Conservation (phyloP, 2,329 filamentous ascomycete genomes). For the Fusarium subtropicale region DNA sequence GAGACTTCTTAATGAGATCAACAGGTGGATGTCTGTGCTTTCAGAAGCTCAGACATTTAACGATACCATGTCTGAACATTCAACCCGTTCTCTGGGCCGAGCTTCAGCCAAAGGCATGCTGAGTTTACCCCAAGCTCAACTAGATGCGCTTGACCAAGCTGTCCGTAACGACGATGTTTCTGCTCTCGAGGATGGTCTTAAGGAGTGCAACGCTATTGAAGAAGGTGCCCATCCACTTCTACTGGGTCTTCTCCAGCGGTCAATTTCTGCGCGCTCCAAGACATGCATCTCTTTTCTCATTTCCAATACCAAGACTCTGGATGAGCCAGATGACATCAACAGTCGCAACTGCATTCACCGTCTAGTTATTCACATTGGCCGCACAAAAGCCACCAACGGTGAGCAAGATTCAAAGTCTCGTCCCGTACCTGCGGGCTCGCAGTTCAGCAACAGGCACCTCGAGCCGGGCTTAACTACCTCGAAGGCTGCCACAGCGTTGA, state of each 20-base stretch:
- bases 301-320: slow-evolving; percentile 74
- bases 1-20: slow-evolving; percentile 72
- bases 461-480: slow-evolving; percentile 80
- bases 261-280: slow-evolving; percentile 77
- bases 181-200: slow-evolving; percentile 67
- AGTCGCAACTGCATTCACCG: slow-evolving; percentile 93
- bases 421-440: slow-evolving; percentile 61
- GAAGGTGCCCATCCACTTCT: slow-evolving; percentile 71
- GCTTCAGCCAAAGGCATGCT: slow-evolving; percentile 80
- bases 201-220: slow-evolving; percentile 64
- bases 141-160: slow-evolving; percentile 79
- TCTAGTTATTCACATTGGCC: slow-evolving; percentile 90
- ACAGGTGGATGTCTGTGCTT: slow-evolving; percentile 89
- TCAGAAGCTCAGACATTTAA: slow-evolving; percentile 81
- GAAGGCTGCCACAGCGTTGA: slow-evolving; percentile 68
- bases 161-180: slow-evolving; percentile 75
- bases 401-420: slow-evolving; percentile 66
- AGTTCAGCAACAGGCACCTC: slow-evolving; percentile 77
- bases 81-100: slow-evolving; percentile 79
- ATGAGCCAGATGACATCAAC: slow-evolving; percentile 93
- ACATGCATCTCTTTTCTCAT: slow-evolving; percentile 79
- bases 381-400: slow-evolving; percentile 67
- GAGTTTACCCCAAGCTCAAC: slow-evolving; percentile 73
- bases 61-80: slow-evolving; percentile 79
- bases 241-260: slow-evolving; percentile 82